Percentiles rank a stretch among this genome's conserved stretches.
phyloP scores from a whole-genome alignment of 1,139 yeast genomes.

The Saccharomyces uvarum region DNA sequence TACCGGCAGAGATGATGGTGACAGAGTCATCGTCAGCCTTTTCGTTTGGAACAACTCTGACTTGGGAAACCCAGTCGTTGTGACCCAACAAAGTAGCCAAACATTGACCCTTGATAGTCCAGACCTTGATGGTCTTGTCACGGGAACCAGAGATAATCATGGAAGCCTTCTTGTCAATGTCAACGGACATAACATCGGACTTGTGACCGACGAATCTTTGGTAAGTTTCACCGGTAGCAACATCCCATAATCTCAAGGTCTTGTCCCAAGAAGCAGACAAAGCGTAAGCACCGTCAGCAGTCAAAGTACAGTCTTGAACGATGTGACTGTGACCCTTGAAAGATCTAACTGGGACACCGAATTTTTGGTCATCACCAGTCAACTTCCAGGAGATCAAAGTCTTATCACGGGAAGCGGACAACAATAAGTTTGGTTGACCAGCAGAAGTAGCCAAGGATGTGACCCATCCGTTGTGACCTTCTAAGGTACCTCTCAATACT shows the following conservation, averaged over 20 bases:
- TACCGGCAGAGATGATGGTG: slow-evolving; percentile 93
- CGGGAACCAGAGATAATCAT: slow-evolving; percentile 98
- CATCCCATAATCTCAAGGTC: slow-evolving; percentile 98
- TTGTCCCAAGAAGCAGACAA: slow-evolving; percentile 99
- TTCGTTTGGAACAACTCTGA: slow-evolving; percentile 56
- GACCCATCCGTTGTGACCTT: slow-evolving; percentile 93
- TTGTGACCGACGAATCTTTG: slow-evolving; percentile 97
- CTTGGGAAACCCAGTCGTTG: slow-evolving; percentile 99
- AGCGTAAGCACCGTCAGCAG: slow-evolving; percentile 98
- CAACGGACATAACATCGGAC: slow-evolving; percentile 94
- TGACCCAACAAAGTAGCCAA: slow-evolving; percentile 89
- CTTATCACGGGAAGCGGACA: slow-evolving; percentile 99
- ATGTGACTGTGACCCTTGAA: slow-evolving; percentile 99
- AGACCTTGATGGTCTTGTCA: slow-evolving; percentile 97
- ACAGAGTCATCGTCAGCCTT: slow-evolving; percentile 45
- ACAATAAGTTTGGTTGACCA: slow-evolving; percentile 95
- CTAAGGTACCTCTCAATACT: slow-evolving; percentile 98
- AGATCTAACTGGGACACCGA: slow-evolving; percentile 97
- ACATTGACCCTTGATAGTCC: slow-evolving; percentile 99
- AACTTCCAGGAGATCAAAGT: slow-evolving; percentile 97
- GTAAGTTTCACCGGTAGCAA: slow-evolving; percentile 89
- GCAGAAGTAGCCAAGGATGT: slow-evolving; percentile 97
- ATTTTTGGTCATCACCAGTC: slow-evolving; percentile 94
- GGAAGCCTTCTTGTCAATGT: slow-evolving; percentile 94
- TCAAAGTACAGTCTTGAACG: slow-evolving; percentile 94